Evolutionary conservation across 192 early-diverging fungal genomes (phyloP).

Genomic region (Dispira simplex): DNA sequence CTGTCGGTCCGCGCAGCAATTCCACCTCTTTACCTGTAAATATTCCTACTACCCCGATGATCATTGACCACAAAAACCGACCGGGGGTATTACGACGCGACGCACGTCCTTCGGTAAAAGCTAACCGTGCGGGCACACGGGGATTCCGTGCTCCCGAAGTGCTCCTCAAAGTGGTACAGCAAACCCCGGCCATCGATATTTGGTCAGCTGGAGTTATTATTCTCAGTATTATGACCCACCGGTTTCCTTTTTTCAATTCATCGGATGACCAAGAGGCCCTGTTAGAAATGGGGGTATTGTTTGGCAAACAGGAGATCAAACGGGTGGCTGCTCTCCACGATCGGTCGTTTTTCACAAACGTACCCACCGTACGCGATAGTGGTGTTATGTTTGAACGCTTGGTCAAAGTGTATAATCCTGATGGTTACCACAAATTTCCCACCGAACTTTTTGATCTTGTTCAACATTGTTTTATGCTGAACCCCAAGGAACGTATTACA

Average conservation of each 20-base stretch:
- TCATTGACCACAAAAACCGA: constrained; percentile 20
- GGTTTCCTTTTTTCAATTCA: constrained; percentile 85
- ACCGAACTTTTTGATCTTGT: constrained; percentile 43
- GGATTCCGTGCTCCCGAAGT: constrained; percentile 94
- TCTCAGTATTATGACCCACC: constrained; percentile 55
- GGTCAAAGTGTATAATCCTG: constrained; percentile 27
- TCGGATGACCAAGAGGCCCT: constrained; percentile 74
- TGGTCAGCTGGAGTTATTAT: constrained; percentile 89
- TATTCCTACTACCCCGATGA: not conserved
- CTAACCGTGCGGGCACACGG: constrained; percentile 80
- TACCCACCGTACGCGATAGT: constrained; percentile 27
- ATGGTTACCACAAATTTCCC: constrained; percentile 19
- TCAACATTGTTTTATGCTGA: constrained; percentile 33
- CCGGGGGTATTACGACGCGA: constrained; percentile 25
- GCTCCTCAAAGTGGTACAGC: constrained; percentile 57
- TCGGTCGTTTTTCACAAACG: constrained; percentile 24
- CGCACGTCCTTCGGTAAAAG: constrained; percentile 42
- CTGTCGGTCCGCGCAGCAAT: not conserved
- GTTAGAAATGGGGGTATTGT: constrained; percentile 67
- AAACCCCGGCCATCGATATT: constrained; percentile 75
- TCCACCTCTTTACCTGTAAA: not conserved
- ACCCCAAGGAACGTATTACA: constrained; percentile 47
- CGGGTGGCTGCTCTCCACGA: constrained; percentile 37
- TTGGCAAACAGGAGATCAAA: constrained; percentile 61
- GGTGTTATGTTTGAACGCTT: constrained; percentile 26